phyloP scores from a whole-genome alignment of 805 yeast genomes.

The Kuraishia molischiana region DNA sequence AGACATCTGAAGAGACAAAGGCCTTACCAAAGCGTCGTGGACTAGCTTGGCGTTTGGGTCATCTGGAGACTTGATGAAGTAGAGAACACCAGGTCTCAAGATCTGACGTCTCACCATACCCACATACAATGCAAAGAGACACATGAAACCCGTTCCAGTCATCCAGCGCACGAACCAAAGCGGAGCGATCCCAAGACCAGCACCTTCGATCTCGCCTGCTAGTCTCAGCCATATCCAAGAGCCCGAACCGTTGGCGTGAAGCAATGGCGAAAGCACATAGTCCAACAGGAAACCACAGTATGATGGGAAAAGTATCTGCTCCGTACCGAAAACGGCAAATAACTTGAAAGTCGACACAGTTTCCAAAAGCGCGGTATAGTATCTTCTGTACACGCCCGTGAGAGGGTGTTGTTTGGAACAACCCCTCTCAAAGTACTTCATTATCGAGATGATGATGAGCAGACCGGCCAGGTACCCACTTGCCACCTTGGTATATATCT shows the following conservation, averaged over 20 bases:
- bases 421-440: conserved; percentile 16
- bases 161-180: conserved; percentile 40
- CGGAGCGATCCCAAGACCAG: neutral
- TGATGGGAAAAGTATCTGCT: conserved; percentile 77
- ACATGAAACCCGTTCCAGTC: conserved; percentile 81
- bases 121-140: conserved; percentile 73
- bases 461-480: neutral
- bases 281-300: conserved; percentile 77
- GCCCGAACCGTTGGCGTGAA: neutral
- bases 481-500: neutral
- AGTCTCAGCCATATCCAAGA: neutral
- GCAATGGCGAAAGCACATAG: conserved; percentile 48
- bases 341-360: conserved; percentile 62
- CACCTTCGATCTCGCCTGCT: neutral
- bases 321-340: conserved; percentile 63
- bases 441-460: conserved; percentile 5
- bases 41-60: conserved; percentile 83
- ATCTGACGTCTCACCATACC: conserved; percentile 69
- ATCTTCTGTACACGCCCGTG: conserved; percentile 36
- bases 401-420: conserved; percentile 32
- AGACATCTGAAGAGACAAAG: conserved; percentile 62
- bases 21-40: conserved; percentile 77
- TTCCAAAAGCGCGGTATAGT: conserved; percentile 45
- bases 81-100: conserved; percentile 81
- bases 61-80: conserved; percentile 88